Base-by-base conservation (phyloP, 805 yeast genomes). In the Kuraishia hungarica region DNA sequence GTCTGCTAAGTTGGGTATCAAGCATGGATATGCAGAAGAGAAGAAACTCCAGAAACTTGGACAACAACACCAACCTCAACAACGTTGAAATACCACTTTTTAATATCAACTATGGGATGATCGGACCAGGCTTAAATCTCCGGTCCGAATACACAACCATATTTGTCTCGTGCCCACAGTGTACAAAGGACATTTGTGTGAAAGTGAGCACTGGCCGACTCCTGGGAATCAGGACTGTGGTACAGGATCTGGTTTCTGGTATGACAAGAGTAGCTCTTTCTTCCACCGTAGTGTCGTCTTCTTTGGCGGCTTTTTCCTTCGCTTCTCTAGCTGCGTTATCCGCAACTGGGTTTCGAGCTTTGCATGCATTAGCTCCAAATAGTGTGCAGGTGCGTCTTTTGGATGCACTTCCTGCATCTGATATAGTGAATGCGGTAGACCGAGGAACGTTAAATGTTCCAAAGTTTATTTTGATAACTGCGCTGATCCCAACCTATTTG, bases 1-100 rank as follows among this genome's bases (percentile, higher is more conserved):
- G 82, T 54, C 64, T 78, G 39, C 60, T 73, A 11, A 68, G 70
- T 11, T 77, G 80, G 80, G 69, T 71, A 2, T 61, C 69, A 24
- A 65, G 70, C 51, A 56, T 66, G 22, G 70, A 64, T 29, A 50
- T 65, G 3, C 62, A 63, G 22, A 59, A 59, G 48, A 54, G 62
- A 28, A 57, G 56, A n/a, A 39, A 21, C 20, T 26, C 29, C 29
- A 10, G 8, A 26, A 51, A 43, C 51, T 57, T 53, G 8, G 51
- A 52, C 46, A 53, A 54, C 20, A 54, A 35, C 35, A 35, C 50
- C 11, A 21, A 7, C 43, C 15, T 39, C 54, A 51, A 49, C 28
- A 39, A 39, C 39, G 22, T 17, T 51, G 4, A 35, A 35, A 35
- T 35, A 35, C 52, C 48, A 11, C 53, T 48, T 47, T 48, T 26